Conservation (phyloP, 1,284 basidiomycete genomes). For the Trichosporon coremiiforme region DNA sequence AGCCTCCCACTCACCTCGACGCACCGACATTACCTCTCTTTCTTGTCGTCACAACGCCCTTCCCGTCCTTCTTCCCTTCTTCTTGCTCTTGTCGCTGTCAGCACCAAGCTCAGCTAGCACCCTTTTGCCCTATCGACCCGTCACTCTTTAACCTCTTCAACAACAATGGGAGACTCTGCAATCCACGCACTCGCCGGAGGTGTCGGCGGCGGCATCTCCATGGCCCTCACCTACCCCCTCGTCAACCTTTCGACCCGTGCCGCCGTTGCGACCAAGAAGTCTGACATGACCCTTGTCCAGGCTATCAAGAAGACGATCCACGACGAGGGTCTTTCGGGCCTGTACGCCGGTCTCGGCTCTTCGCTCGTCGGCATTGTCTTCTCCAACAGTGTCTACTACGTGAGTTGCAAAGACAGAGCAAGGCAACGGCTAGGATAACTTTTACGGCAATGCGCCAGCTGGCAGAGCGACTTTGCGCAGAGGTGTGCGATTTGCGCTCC, state of each 20-base stretch:
- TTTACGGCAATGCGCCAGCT: no score
- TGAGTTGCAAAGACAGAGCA: conserved; percentile 26
- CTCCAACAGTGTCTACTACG: conserved; percentile 72
- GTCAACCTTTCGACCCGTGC: conserved; percentile 91
- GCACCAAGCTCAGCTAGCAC: background rate
- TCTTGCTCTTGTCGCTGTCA: background rate
- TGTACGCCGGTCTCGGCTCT: conserved; percentile 86
- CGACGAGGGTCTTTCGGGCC: conserved; percentile 78
- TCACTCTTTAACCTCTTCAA: background rate
- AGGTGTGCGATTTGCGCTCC: no score
- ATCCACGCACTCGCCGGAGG: conserved; percentile 90
- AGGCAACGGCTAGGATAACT: no score
- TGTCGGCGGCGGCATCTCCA: conserved; percentile 84
- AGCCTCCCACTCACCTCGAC: background rate
- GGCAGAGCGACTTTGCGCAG: no score
- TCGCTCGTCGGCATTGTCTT: conserved; percentile 88
- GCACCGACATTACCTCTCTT: background rate
- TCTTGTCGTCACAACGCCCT: conserved; percentile 6
- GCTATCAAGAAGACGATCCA: conserved; percentile 73
- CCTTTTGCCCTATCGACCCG: conserved; percentile 1
- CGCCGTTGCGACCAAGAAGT: conserved; percentile 80
- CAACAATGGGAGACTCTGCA: conserved; percentile 66
- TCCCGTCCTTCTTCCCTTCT: background rate
- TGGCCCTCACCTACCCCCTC: conserved; percentile 71
- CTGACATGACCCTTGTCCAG: conserved; percentile 40